Percentiles rank a stretch among this genome's conserved stretches.
Conservation (phyloP, 768 basidiomycete species). For the Saitozyma sp. region DNA sequence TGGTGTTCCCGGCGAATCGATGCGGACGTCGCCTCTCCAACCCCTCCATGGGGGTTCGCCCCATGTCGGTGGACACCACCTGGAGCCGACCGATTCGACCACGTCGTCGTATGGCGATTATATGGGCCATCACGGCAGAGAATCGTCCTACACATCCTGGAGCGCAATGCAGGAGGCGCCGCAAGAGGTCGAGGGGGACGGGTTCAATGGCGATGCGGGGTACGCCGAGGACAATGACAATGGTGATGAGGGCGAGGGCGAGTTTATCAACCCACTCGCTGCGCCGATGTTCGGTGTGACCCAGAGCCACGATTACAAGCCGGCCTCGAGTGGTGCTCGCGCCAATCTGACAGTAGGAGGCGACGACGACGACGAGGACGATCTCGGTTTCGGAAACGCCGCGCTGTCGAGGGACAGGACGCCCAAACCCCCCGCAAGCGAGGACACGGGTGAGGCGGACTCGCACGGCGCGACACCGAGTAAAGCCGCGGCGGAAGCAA, state of each 20-base stretch:
- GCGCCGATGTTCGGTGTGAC: slow-evolving; percentile 23
- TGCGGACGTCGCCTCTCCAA: slow-evolving; percentile 50
- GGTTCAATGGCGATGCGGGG: neutral
- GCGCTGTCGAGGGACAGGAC: slow-evolving; percentile 49
- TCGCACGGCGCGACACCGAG: slow-evolving; percentile 38
- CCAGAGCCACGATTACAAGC: slow-evolving; percentile 15
- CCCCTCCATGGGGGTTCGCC: slow-evolving; percentile 59
- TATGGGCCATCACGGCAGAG: slow-evolving; percentile 28
- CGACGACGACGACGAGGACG: slow-evolving; percentile 72
- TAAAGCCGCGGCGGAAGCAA: neutral
- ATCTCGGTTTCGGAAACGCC: slow-evolving; percentile 86
- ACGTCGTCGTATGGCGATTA: too few species aligned
- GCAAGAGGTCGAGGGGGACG: neutral
- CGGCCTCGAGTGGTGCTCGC: slow-evolving; percentile 2
- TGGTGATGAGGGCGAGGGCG: slow-evolving; percentile 15
- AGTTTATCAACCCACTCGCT: slow-evolving; percentile 48
- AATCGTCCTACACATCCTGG: slow-evolving; percentile 54
- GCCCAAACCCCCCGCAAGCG: slow-evolving; percentile 23
- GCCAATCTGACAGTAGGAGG: slow-evolving; percentile 17
- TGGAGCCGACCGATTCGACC: too few species aligned
- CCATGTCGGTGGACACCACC: too few species aligned
- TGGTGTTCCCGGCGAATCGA: slow-evolving; percentile 12
- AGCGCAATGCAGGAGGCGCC: neutral
- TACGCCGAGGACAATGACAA: slow-evolving; percentile 9
- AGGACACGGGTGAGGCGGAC: slow-evolving; percentile 45